A percentile compares a stretch with the other conserved stretches of the same genome.
Evolutionary conservation across 257 asterid genomes (phyloP).

Genomic region (Cynanchum wilfordii): DNA sequence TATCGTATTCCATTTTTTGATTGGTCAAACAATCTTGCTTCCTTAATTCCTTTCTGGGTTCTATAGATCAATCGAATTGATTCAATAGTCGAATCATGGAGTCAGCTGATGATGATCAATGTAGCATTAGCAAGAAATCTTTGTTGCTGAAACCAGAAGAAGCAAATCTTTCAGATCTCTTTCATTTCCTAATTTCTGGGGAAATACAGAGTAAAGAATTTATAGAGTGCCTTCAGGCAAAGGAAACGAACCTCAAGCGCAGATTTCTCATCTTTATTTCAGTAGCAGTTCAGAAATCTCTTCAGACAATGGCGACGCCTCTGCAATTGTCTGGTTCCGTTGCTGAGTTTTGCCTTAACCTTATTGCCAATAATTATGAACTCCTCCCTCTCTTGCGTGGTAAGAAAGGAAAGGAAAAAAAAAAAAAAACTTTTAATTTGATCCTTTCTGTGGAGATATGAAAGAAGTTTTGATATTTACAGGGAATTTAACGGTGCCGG

Average conservation of each 20-base stretch:
- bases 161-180: constrained; percentile 11
- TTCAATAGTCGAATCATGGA: neutral
- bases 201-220: constrained; percentile 14
- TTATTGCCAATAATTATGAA: constrained; percentile 34
- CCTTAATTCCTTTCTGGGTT: too few species aligned
- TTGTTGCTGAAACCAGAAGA: constrained; percentile 19
- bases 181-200: constrained; percentile 13
- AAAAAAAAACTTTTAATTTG: neutral
- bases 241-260: constrained; percentile 20
- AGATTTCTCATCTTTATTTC: constrained; percentile 20
- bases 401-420: neutral
- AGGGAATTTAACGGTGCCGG: constrained; percentile 48
- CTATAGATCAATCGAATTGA: too few species aligned
- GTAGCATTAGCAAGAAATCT: constrained; percentile 8
- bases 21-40: neutral
- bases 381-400: constrained; percentile 31
- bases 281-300: constrained; percentile 12
- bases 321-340: constrained; percentile 36
- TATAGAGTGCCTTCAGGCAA: constrained; percentile 16
- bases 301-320: constrained; percentile 26
- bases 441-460: neutral
- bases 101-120: constrained; percentile 1
- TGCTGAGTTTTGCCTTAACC: constrained; percentile 51
- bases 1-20: neutral
- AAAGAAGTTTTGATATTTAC: neutral